Base-by-base conservation (phyloP, 2,329 filamentous ascomycete genomes). In the Zymoseptoria crescenta region DNA sequence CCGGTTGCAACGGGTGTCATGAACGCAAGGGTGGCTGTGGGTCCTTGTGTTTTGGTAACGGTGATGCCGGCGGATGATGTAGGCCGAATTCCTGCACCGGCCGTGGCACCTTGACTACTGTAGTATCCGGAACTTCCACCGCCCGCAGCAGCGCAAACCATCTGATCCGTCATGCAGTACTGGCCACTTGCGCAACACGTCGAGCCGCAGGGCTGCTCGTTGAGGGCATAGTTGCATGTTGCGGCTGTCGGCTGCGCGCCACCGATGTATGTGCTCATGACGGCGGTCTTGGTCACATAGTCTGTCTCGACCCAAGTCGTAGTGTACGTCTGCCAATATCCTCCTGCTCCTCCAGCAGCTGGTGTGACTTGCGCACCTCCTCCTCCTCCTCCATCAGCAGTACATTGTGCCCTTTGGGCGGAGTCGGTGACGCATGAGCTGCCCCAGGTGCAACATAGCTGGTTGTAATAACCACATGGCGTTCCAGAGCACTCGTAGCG, bases 141-240 rank as follows among this genome's bases (percentile, higher is more conserved):
- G 63, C 77, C 80, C 52, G 77, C 77, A 56, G 82, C 82, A 27
- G 77, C 73, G 70, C 87, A 91, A 7, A 19, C 19, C 20, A 27
- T 21, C 24, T 51, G 49, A 10, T 29, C 51, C 24, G 24, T 52
- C 56, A 79, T 81, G 72, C 89, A 92, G 69, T 85, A 87, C 73
- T 89, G 86, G 74, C 82, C 83, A 60, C 76, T 81, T 24, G 83
- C 82, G 73, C 88, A 93, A 79, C 88, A 92, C 59, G 86, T 85
- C 56, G 71, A 70, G 30, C 87, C 87, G 70, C 88, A 92, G 3
- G 82, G 78, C 7, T 80, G 80, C 73, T 89, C 72, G 60, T 71
- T 71, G 16, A 78, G 64, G 2, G 76, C 74, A 53, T 74, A 73
- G 54, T 77, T 75, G 73, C 83, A 86, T 52, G 67, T 66, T 59